Evolutionary conservation across 176 grass and related monocot genomes (phyloP), one percentile per base, ranked within the genome.

Genomic region (Alloteropsis semialata): DNA sequence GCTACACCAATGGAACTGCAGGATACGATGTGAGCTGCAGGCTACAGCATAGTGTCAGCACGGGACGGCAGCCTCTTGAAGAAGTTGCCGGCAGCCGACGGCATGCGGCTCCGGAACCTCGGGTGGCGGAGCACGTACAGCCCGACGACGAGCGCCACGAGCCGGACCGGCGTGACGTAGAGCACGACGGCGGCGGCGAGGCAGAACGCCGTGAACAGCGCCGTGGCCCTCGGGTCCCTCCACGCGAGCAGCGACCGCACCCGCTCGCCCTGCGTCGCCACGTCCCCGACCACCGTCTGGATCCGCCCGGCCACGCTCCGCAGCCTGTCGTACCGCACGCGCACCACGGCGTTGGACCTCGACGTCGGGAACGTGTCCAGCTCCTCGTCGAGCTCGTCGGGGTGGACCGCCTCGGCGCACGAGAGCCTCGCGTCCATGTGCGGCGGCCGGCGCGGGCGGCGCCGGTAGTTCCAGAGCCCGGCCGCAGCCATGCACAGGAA

Each of bases 311-410:
- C 91, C 30, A 97, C 91, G 59, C 87, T 92, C 88, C 89, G 85
- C 75, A 94, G 82, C 70, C 94, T 75, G 77, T 97, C 94, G 82
- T 97, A 97, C 33, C 94, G 83, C 82, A 90, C 33, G 8, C 94
- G 79, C 33, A 94, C 94, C 60, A 97, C 51, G 53, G 79, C 87
- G 65, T 74, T 82, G 21, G 74, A 25, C 63, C 81, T 86, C 42
- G 94, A 88, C 25, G 89, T 94, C 72, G 89, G 94, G 77, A 97
- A 94, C 21, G 92, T 97, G 82, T 97, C 94, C 36, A 87, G 69
- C 79, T 97, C 92, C 87, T 94, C 94, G 44, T 97, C 94, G 11
- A 97, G 83, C 59, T 94, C 94, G 59, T 97, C 92, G 0, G 59
- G 79, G 75, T 80, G 30, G 6, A 33, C 60, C 34, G 75, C 57